phyloP scores from a whole-genome alignment of 116 monocot genomes.

The Phalaenopsis hybrid region DNA sequence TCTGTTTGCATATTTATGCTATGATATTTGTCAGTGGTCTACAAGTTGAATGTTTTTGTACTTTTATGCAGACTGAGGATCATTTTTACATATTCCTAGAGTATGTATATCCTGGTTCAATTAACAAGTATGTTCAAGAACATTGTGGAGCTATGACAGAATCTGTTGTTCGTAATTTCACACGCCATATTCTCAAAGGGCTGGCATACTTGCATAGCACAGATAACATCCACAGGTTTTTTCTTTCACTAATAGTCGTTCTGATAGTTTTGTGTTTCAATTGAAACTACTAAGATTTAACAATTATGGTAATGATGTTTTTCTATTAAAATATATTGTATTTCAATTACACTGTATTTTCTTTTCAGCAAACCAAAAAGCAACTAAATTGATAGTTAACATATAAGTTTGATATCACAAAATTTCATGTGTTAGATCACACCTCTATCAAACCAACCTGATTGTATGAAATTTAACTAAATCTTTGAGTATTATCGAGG shows the following conservation, averaged over 20 bases:
- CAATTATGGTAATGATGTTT: neutral
- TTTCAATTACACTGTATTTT: neutral
- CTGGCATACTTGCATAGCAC: constrained; percentile 81
- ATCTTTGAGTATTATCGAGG: neutral
- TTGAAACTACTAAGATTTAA: neutral
- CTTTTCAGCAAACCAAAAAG: no score
- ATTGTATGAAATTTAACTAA: neutral
- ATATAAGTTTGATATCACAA: neutral
- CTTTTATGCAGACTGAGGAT: constrained; percentile 61
- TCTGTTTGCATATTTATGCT: constrained; percentile 1
- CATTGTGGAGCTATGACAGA: constrained; percentile 84
- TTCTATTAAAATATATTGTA: neutral
- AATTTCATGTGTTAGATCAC: neutral
- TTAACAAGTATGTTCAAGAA: constrained; percentile 79
- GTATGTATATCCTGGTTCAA: constrained; percentile 92
- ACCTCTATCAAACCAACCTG: neutral
- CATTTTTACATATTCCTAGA: constrained; percentile 88
- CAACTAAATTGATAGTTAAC: neutral
- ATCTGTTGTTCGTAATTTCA: constrained; percentile 96
- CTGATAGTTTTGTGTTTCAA: neutral
- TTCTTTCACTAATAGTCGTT: neutral
- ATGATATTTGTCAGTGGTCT: neutral
- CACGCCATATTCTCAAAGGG: constrained; percentile 89
- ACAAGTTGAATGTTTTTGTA: neutral
- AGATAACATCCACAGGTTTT: constrained; percentile 85